Evolutionary conservation across 108 stramenopile species (phyloP).

Genomic region (Nitzschia sp.): DNA sequence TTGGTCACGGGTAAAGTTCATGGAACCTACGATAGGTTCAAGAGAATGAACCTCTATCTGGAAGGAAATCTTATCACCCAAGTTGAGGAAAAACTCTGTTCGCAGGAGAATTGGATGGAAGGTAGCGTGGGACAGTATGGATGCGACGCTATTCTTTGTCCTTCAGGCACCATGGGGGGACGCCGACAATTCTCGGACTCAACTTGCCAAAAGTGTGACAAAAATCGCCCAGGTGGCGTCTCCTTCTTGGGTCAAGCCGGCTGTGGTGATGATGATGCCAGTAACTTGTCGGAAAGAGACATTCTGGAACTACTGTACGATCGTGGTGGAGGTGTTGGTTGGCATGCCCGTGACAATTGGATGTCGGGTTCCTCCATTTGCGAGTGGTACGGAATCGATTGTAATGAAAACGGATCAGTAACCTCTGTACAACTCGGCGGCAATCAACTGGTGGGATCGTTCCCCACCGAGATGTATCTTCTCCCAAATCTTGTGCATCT

Average conservation of each 20-base stretch:
- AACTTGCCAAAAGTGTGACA: constrained; percentile 49
- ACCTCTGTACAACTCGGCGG: constrained; percentile 30
- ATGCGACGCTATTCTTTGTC: constrained; percentile 27
- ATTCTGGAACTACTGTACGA: constrained; percentile 49
- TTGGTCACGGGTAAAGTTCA: constrained; percentile 46
- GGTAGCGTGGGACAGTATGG: constrained; percentile 26
- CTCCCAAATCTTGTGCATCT: constrained; percentile 37
- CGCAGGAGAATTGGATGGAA: constrained; percentile 28
- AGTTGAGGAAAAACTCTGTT: constrained; percentile 21
- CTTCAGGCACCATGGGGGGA: constrained; percentile 27
- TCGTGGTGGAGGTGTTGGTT: constrained; percentile 22
- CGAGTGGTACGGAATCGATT: constrained; percentile 39
- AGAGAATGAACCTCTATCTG: constrained; percentile 41
- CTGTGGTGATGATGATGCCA: constrained; percentile 6
- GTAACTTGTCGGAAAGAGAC: constrained; percentile 30
- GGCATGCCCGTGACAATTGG: constrained; percentile 49
- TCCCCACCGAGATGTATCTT: constrained; percentile 44
- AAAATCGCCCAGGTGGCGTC: constrained; percentile 36
- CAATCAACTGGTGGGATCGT: constrained; percentile 40
- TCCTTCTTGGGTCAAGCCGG: constrained; percentile 36
- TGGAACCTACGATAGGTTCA: constrained; percentile 26
- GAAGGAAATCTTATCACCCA: constrained; percentile 40
- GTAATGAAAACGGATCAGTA: constrained; percentile 32
- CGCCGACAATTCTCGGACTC: constrained; percentile 48
- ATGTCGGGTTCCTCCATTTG: constrained; percentile 33